Base-by-base conservation (phyloP, 805 yeast genomes). In the Hanseniaspora vineae region DNA sequence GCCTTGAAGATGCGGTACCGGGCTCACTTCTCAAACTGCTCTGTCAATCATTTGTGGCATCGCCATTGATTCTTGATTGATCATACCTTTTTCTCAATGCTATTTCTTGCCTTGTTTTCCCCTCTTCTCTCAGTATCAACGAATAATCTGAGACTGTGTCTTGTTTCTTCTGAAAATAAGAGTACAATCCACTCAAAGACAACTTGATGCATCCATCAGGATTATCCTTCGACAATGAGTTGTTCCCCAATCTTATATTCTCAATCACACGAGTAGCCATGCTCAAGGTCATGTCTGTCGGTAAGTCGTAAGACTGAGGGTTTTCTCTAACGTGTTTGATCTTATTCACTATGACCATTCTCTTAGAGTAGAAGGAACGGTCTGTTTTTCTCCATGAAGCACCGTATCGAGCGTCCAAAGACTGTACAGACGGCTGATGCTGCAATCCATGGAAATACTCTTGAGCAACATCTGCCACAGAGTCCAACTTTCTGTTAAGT, bases 381-480 rank as follows among this genome's bases (percentile, higher is more conserved):
- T 60, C 62, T 29, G 50, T 52, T 35, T 55, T 53, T 46, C 64
- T 53, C 64, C 64, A 60, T 11, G 57, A 51, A 2, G 62, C 49
- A 15, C 64, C 64, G 46, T 54, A 60, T 37, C 57, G 52, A 35
- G 60, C 52, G 44, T 60, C 64, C 14, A 60, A 46, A 6, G 53
- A 51, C 49, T 56, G 23, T 6, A 60, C 50, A 1, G 64, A 60
- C 1, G 64, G 64, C 42, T 53, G 52, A 3, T 58, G 59, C 2
- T 56, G 54, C 12, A 60, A 47, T 0, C 64, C 64, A 31, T 58
- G 60, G 45, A 52, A 60, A 44, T 60, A 60, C 45, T 60, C 64
- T 17, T 57, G 54, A 2, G 64, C 63, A 1, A 58, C 50, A 39
- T 59, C 59, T 5, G 48, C 46, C 3, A 59, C 61, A 31, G 56